These are phyloP conservation scores for Starmerella apis DNA, from an alignment of 805 yeast genomes.

Conservation along the genomic window DNA sequence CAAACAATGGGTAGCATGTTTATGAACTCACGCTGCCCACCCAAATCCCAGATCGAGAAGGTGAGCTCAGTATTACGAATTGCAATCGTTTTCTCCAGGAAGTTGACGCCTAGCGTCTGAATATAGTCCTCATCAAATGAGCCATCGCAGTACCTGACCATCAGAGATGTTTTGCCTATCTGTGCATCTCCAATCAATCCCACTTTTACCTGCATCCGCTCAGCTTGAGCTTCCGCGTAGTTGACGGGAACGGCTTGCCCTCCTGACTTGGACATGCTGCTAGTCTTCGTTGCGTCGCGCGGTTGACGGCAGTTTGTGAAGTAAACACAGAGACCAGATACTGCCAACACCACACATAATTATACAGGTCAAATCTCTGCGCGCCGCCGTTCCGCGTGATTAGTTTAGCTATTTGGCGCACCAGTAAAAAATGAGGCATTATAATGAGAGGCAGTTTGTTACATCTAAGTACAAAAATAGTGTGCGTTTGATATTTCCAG, in stretches of 20 bases:
- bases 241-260: constrained; percentile 16
- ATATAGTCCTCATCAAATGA: constrained; percentile 84
- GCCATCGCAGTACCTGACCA: constrained; percentile 97
- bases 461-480: too few relatives aligned
- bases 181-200: constrained; percentile 94
- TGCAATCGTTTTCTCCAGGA: constrained; percentile 79
- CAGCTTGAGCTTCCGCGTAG: constrained; percentile 23
- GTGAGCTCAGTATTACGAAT: constrained; percentile 79
- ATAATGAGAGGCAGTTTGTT: too few relatives aligned
- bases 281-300: background rate
- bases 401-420: too few relatives aligned
- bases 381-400: too few relatives aligned
- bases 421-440: too few relatives aligned
- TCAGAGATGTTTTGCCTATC: constrained; percentile 88
- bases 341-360: background rate
- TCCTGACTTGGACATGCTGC: constrained; percentile 12
- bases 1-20: constrained; percentile 92
- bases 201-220: constrained; percentile 48
- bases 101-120: constrained; percentile 90
- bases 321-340: constrained; percentile 1
- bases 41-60: constrained; percentile 89
- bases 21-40: constrained; percentile 89
- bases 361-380: background rate
- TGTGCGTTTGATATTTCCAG: too few relatives aligned
- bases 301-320: background rate